Base-by-base conservation (phyloP, 495 filamentous ascomycete genomes). In the Penicillium arizonense region DNA sequence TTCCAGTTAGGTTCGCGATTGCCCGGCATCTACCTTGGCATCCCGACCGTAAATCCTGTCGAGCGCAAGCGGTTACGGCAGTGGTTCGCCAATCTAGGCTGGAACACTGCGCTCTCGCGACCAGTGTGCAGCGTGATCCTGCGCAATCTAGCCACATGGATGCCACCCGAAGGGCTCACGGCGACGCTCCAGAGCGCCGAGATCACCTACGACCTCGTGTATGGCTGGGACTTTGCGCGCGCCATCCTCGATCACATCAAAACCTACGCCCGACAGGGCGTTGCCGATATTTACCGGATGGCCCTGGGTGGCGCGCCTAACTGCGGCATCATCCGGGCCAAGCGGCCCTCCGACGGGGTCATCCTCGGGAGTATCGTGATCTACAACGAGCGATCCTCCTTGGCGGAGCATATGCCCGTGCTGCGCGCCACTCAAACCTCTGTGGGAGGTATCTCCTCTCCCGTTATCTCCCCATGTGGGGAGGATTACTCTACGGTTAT, bases 311-410 rank as follows among this genome's bases (percentile, higher is more conserved):
- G 91, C 42, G 77, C 81, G 16, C 82, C 84, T 37, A 75, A 81
- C 16, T 93, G 89, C 57, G 89, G 89, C 38, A 85, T 96, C 49
- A 90, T 96, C 51, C 80, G 90, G 28, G 91, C 91, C 5, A 91
- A 87, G 67, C 78, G 82, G 46, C 80, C 81, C 0, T 72, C 78
- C 36, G 88, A 89, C 55, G 84, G 82, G 11, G 77, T 75, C 23
- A 69, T 96, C 13, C 63, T 96, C 26, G 91, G 90, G 5, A 91
- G 87, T n/a, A 83, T 96, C 13, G 86, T 96, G 44, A 79, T 95
- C 16, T 92, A 90, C 65, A 87, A 85, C 58, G 78, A 78, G 23
- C 81, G 82, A 39, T 87, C 88, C 9, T 68, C 63, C 11, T 70
- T 95, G 35, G 82, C 87, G 3, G 82, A 82, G 18, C 86, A 83